Evolutionary conservation across 2,329 filamentous ascomycete genomes (phyloP).

Genomic region (Talaromyces sp.): DNA sequence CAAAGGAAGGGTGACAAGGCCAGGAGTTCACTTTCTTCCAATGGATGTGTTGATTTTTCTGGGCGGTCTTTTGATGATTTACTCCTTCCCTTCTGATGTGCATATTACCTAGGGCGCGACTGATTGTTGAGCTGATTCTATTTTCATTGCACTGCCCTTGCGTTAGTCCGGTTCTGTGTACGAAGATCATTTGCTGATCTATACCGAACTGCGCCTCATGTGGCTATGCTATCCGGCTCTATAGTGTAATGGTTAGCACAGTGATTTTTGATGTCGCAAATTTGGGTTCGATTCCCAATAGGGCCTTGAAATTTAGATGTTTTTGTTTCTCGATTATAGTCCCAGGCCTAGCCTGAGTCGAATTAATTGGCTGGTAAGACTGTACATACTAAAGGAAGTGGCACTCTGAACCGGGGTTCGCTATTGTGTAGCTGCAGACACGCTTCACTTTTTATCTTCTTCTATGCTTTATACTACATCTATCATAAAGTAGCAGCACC

Average conservation of each 20-base stretch:
- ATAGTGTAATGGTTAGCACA: background rate
- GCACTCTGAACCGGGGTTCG: no score
- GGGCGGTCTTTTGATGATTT: background rate
- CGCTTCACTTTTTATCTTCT: background rate
- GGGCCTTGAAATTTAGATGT: background rate
- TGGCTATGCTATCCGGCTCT: background rate
- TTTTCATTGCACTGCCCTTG: no score
- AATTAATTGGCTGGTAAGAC: background rate
- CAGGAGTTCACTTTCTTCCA: no score
- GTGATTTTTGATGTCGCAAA: background rate
- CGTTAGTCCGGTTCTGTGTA: background rate
- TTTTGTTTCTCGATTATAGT: background rate
- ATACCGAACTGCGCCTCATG: background rate
- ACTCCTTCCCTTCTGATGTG: background rate
- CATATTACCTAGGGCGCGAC: background rate
- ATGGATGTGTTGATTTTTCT: background rate
- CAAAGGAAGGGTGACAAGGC: no score
- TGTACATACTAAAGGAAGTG: background rate
- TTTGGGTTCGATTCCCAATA: background rate
- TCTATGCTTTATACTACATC: background rate
- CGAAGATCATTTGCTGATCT: background rate
- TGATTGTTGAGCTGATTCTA: no score
- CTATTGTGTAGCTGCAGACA: background rate
- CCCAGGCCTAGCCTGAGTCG: background rate
- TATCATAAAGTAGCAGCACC: slow-evolving; percentile 46